Evolutionary conservation across 768 basidiomycete species (phyloP), one percentile per base, ranked within the genome.

Genomic region (Amanita thiersii): DNA sequence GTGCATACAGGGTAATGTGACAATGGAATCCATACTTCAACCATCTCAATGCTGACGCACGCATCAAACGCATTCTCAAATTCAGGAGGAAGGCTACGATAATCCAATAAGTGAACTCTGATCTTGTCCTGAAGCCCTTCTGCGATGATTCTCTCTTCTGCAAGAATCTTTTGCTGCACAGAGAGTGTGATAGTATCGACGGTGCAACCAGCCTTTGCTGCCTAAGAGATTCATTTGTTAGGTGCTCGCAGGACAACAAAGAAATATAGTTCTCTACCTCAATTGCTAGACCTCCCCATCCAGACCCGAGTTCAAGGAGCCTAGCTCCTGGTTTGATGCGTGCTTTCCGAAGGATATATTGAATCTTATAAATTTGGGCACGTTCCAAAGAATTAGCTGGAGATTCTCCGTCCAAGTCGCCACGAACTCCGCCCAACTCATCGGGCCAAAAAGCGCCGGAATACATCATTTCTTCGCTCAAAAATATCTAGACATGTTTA

Each of bases 181-280:
- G 73, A 75, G 7, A 77, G 63, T 15, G 75, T 77, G 46, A 77
- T 53, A 19, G 74, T 72, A 47, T 77, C 73, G 39, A 77, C 68
- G 0, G 58, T 65, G 19, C 50, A 51, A 3, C 17, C 55, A 29
- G 25, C 56, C 51, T 40, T 59, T 47, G 64, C 50, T 7, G 50
- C 47, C 50, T 51, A 20, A 9, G 11, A 34, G 32, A 10, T 39
- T 29, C 25, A 5, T 32, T 14, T 12, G 31, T 33, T 46, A 69
- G 69, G 12, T 57, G 59, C n/a, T 29, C 23, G 3, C n/a, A n/a
- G n/a, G n/a, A n/a, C n/a, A n/a, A n/a, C n/a, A 66, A 64, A 6
- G 50, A 49, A 2, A 65, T 65, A 23, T 11, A 15, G 29, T 10
- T 4, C 12, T 37, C 5, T 12, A 73, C 68, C 47, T 62, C 53